These are phyloP conservation scores for Talaromyces atroroseus DNA, from an alignment of 2,329 filamentous ascomycete genomes.

Conservation along the genomic window DNA sequence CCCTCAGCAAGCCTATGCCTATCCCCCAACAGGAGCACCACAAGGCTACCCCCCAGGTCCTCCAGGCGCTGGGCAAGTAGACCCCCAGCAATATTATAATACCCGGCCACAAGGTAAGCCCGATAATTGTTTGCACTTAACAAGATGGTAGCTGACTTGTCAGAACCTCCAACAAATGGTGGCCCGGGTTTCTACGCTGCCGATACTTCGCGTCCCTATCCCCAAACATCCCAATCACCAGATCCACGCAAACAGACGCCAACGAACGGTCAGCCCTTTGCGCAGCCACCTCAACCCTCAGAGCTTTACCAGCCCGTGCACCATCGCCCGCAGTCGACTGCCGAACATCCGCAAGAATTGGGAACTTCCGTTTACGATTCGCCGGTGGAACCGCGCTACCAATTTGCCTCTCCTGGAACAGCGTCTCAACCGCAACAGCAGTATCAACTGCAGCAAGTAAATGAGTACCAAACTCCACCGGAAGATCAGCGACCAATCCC, in stretches of 20 bases:
- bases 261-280: conserved; percentile 29
- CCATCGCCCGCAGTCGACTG: conserved; percentile 61
- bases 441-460: conserved; percentile 12
- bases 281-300: conserved; percentile 31
- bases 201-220: conserved; percentile 44
- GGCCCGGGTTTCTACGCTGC: conserved; percentile 61
- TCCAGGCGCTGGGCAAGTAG: conserved; percentile 43
- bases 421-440: conserved; percentile 17
- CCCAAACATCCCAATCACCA: conserved; percentile 36
- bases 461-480: conserved; percentile 26
- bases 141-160: conserved; percentile 7
- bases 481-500: conserved; percentile 25
- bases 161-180: conserved; percentile 40
- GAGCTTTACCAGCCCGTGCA: conserved; percentile 39
- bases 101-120: conserved; percentile 42
- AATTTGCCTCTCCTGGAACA: conserved; percentile 26
- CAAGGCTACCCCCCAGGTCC: conserved; percentile 36
- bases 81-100: conserved; percentile 65
- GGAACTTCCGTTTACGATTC: conserved; percentile 74
- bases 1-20: conserved; percentile 32
- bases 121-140: background rate
- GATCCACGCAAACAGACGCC: conserved; percentile 34
- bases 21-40: conserved; percentile 23
- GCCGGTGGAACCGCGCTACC: conserved; percentile 50
- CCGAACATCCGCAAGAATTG: conserved; percentile 69